Percentiles rank a stretch among this genome's conserved stretches.
phyloP scores from a whole-genome alignment of 352 stramenopile genomes.

The Phytopythium montanum region DNA sequence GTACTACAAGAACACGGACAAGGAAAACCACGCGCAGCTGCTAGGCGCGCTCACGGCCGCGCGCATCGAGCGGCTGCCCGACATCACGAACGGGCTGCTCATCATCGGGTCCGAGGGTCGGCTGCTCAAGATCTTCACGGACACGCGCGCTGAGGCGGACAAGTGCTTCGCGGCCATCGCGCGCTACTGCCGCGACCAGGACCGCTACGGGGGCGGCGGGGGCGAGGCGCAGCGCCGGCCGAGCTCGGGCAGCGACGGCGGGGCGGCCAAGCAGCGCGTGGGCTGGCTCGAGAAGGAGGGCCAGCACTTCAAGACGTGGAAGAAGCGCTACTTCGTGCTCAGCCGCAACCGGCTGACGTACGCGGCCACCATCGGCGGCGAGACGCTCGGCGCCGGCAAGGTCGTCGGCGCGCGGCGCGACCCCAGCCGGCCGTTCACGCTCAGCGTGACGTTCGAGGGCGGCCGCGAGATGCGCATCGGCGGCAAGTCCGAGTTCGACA shows the following conservation, averaged over 20 bases:
- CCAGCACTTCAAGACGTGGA: slow-evolving; percentile 64
- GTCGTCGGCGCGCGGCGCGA: slow-evolving; percentile 59
- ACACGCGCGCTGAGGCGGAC: slow-evolving; percentile 64
- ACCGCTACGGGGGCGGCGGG: slow-evolving; percentile 6
- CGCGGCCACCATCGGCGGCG: slow-evolving; percentile 41
- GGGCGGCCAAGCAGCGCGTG: slow-evolving; percentile 19
- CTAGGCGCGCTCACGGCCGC: slow-evolving; percentile 66
- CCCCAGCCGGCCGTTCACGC: slow-evolving; percentile 50
- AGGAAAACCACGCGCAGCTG: slow-evolving; percentile 64
- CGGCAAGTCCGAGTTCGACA: slow-evolving; percentile 56
- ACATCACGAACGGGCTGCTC: slow-evolving; percentile 75
- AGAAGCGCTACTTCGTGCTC: slow-evolving; percentile 71
- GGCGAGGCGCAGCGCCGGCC: not conserved
- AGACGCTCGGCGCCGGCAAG: slow-evolving; percentile 41
- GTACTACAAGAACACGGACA: slow-evolving; percentile 77
- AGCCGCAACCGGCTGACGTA: slow-evolving; percentile 63
- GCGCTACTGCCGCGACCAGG: slow-evolving; percentile 40
- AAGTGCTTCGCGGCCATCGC: slow-evolving; percentile 69
- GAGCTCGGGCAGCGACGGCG: not conserved
- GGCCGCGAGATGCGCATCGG: slow-evolving; percentile 64
- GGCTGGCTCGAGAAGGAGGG: slow-evolving; percentile 77
- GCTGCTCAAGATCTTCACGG: slow-evolving; percentile 79
- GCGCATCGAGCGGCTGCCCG: slow-evolving; percentile 51
- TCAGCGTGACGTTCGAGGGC: slow-evolving; percentile 60
- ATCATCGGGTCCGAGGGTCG: slow-evolving; percentile 61